Conservation (phyloP, 176 grass and related monocot species). For the Carex pumila region DNA sequence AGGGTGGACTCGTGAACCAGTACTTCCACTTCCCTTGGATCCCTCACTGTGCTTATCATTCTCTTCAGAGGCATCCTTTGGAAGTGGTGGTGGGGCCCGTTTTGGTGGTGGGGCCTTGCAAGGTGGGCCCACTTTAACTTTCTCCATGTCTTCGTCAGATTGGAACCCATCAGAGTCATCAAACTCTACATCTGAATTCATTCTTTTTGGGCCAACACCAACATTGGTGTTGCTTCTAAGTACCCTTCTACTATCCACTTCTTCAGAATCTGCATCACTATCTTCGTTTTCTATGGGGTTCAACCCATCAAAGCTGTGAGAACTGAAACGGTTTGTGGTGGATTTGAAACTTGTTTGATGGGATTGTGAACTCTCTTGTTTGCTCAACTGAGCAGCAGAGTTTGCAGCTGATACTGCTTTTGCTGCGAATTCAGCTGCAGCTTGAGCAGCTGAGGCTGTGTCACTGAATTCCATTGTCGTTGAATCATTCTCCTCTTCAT, state of each 20-base stretch:
- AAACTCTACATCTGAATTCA: slow-evolving; percentile 61
- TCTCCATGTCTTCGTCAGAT: slow-evolving; percentile 37
- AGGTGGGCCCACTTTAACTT: slow-evolving; percentile 36
- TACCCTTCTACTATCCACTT: slow-evolving; percentile 38
- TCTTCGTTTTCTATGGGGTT: slow-evolving; percentile 35
- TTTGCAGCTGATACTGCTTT: slow-evolving; percentile 70
- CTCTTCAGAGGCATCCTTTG: slow-evolving; percentile 24
- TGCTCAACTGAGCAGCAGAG: slow-evolving; percentile 55
- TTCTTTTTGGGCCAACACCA: slow-evolving; percentile 25
- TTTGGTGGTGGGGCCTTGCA: slow-evolving; percentile 34
- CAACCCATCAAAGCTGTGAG: slow-evolving; percentile 35
- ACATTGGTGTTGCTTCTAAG: slow-evolving; percentile 27
- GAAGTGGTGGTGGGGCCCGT: slow-evolving; percentile 17
- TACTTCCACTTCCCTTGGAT: slow-evolving; percentile 27
- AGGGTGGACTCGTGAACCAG: slow-evolving; percentile 53
- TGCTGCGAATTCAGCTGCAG: slow-evolving; percentile 68
- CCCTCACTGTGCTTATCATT: slow-evolving; percentile 5
- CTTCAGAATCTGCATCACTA: slow-evolving; percentile 6
- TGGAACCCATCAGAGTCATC: slow-evolving; percentile 65
- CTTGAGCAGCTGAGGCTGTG: slow-evolving; percentile 66
- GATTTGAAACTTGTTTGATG: slow-evolving; percentile 34
- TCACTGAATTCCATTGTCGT: slow-evolving; percentile 57
- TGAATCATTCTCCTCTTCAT: slow-evolving; percentile 26
- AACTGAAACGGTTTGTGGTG: slow-evolving; percentile 22
- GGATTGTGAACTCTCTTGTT: slow-evolving; percentile 34